Conservation (phyloP, 2,329 filamentous ascomycete genomes). For the Monilinia fructicola region DNA sequence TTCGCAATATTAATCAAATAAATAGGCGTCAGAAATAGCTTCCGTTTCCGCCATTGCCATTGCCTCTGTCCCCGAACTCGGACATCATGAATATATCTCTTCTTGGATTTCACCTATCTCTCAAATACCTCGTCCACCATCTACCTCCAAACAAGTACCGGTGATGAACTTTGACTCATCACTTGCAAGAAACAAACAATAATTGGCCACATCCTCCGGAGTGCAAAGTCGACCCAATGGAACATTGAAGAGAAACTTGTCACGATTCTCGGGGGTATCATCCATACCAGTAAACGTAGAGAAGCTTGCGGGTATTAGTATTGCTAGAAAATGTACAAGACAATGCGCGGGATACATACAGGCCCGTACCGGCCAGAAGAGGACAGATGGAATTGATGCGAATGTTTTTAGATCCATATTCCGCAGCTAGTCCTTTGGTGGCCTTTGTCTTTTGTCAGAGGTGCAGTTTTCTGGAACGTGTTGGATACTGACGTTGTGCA, state of each 20-base stretch:
- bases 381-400: slow-evolving; percentile 72
- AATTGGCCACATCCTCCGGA: slow-evolving; percentile 68
- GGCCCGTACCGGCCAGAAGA: slow-evolving; percentile 63
- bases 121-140: slow-evolving; percentile 50
- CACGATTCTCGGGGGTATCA: slow-evolving; percentile 60
- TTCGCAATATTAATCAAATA: neutral
- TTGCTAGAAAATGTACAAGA: slow-evolving; percentile 29
- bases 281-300: slow-evolving; percentile 57
- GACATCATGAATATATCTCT: neutral
- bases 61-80: neutral
- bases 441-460: slow-evolving; percentile 44
- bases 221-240: slow-evolving; percentile 56
- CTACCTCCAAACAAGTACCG: slow-evolving; percentile 67
- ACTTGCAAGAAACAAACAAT: slow-evolving; percentile 67
- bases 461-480: neutral
- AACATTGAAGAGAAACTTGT: slow-evolving; percentile 54
- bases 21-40: neutral
- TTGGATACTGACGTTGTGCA: slow-evolving; percentile 49
- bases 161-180: slow-evolving; percentile 72
- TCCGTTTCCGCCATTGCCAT: neutral
- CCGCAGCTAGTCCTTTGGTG: slow-evolving; percentile 67
- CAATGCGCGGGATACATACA: slow-evolving; percentile 40
- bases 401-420: slow-evolving; percentile 71
- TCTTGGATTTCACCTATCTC: neutral
- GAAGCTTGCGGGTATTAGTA: slow-evolving; percentile 30